A percentile compares a stretch with the other conserved stretches of the same genome.
phyloP scores from a whole-genome alignment of 140 eudicot species.

The Bidens hawaiensis region DNA sequence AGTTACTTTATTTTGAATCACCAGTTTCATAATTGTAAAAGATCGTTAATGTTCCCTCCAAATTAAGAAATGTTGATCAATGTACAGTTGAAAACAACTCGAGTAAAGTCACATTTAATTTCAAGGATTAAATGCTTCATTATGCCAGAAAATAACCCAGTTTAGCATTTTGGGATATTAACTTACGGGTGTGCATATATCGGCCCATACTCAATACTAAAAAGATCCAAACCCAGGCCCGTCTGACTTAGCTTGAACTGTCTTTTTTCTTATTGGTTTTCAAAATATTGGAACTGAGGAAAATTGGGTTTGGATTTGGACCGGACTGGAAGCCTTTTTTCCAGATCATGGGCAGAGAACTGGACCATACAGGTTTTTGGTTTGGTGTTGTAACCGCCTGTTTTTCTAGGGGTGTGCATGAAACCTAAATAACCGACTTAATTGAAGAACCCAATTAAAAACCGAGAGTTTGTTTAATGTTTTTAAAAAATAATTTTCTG shows the following conservation, averaged over 20 bases:
- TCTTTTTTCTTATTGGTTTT: too few species aligned
- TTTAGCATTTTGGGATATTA: neutral
- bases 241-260: neutral
- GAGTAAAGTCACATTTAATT: neutral
- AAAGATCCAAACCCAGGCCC: neutral
- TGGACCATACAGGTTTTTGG: neutral
- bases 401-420: too few species aligned
- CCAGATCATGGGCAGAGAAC: neutral
- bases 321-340: neutral
- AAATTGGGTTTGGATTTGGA: neutral
- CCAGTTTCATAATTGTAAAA: neutral
- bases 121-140: neutral
- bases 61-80: neutral
- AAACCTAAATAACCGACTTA: too few species aligned
- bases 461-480: too few species aligned
- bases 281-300: too few species aligned
- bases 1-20: neutral
- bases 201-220: neutral
- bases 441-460: too few species aligned
- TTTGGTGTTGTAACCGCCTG: neutral
- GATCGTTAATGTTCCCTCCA: neutral
- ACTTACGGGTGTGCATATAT: neutral
- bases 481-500: too few species aligned
- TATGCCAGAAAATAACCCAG: neutral
- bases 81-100: neutral